Percentiles rank a stretch among this genome's conserved stretches.
phyloP scores from a whole-genome alignment of 495 filamentous ascomycete genomes.

The Penicillium arizonense region DNA sequence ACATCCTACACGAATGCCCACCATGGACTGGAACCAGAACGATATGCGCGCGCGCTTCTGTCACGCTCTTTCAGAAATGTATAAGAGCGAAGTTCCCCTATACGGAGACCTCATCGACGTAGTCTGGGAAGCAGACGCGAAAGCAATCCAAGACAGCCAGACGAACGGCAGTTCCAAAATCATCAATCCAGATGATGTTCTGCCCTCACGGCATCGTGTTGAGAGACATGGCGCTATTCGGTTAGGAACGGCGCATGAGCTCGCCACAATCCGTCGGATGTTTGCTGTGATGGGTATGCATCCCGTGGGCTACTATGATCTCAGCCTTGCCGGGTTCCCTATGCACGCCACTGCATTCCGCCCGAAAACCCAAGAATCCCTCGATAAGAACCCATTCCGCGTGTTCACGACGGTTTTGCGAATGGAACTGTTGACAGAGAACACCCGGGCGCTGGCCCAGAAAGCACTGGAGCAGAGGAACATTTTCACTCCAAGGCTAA shows the following conservation, averaged over 20 bases:
- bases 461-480: conserved; percentile 27
- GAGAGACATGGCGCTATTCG: conserved; percentile 47
- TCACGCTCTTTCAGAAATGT: conserved; percentile 39
- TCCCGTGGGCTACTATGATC: conserved; percentile 46
- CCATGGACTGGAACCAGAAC: conserved; percentile 23
- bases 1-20: neutral
- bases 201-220: conserved; percentile 30
- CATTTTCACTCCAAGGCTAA: conserved; percentile 35
- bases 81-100: conserved; percentile 38
- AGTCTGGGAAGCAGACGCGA: conserved; percentile 31
- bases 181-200: conserved; percentile 25
- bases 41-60: conserved; percentile 33
- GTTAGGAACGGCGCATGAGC: conserved; percentile 37
- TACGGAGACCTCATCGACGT: conserved; percentile 37
- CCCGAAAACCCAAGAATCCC: conserved; percentile 23
- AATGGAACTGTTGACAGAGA: conserved; percentile 32
- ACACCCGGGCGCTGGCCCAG: conserved; percentile 23
- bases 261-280: conserved; percentile 36
- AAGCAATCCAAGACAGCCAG: conserved; percentile 18
- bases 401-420: conserved; percentile 43
- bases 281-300: conserved; percentile 43
- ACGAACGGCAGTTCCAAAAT: neutral
- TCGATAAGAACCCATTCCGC: conserved; percentile 37
- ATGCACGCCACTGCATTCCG: conserved; percentile 46
- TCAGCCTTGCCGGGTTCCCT: conserved; percentile 37